phyloP scores from a whole-genome alignment of 441 rosid species.

The Populus hybrid region DNA sequence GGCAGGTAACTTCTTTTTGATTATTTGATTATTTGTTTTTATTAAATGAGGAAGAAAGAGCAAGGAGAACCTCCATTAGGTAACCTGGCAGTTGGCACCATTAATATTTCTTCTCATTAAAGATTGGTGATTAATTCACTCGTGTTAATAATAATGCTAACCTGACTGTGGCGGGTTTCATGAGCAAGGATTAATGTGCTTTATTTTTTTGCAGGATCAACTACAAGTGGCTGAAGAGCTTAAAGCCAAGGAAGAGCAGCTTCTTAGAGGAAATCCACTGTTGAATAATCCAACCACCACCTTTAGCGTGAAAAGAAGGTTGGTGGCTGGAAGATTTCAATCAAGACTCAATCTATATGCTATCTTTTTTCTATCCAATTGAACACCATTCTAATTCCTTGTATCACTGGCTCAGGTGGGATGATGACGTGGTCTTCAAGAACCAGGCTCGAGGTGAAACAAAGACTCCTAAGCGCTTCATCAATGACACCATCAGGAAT shows the following conservation, averaged over 20 bases:
- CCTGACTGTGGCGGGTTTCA: neutral
- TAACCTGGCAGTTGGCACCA: neutral
- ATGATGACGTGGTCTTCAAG: slow-evolving; percentile 96
- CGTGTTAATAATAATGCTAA: neutral
- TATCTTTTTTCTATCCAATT: too few relatives aligned
- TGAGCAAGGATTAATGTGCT: neutral
- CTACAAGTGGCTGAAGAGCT: slow-evolving; percentile 76
- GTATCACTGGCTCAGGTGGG: slow-evolving; percentile 93
- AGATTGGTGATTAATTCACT: neutral
- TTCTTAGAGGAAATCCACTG: slow-evolving; percentile 91
- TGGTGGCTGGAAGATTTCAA: slow-evolving; percentile 15
- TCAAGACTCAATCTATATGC: too few relatives aligned
- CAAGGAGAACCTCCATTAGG: neutral
- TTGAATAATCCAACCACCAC: slow-evolving; percentile 70
- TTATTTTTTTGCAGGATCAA: slow-evolving; percentile 54
- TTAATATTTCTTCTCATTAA: neutral
- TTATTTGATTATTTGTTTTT: neutral
- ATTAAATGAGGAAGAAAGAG: neutral
- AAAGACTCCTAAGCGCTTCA: slow-evolving; percentile 87
- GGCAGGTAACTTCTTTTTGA: slow-evolving; percentile 44
- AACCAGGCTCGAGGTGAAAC: slow-evolving; percentile 96
- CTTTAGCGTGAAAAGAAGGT: slow-evolving; percentile 90
- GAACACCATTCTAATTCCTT: neutral
- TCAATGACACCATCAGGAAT: slow-evolving; percentile 89
- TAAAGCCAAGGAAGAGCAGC: slow-evolving; percentile 89